Evolutionary conservation across 495 filamentous ascomycete species (phyloP).

Genomic region (Astrothelium macrocarpum): DNA sequence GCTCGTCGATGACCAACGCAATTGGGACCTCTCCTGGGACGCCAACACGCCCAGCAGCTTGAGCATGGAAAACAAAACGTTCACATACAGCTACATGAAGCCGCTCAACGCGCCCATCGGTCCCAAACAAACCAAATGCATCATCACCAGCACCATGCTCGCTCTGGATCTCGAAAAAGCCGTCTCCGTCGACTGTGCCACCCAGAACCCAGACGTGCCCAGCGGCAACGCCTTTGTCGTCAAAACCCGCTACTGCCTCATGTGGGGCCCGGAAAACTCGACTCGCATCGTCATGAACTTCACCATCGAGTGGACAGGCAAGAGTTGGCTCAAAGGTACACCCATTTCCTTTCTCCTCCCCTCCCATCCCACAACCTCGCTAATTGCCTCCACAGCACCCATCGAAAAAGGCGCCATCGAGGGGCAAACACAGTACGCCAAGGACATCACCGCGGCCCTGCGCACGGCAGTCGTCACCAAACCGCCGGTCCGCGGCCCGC

Average conservation of each 20-base stretch:
- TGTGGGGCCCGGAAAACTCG: slow-evolving; percentile 75
- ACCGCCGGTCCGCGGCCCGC: slow-evolving; percentile 39
- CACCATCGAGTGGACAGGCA: slow-evolving; percentile 90
- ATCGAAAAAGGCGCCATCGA: slow-evolving; percentile 95
- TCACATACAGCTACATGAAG: slow-evolving; percentile 84
- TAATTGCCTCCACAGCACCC: slow-evolving; percentile 48
- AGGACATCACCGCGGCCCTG: slow-evolving; percentile 63
- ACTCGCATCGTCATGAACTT: slow-evolving; percentile 80
- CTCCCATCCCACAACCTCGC: slow-evolving; percentile 11
- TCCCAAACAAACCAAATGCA: slow-evolving; percentile 91
- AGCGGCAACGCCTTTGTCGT: slow-evolving; percentile 83
- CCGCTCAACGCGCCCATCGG: slow-evolving; percentile 76
- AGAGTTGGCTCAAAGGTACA: slow-evolving; percentile 95
- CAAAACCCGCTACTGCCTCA: slow-evolving; percentile 90
- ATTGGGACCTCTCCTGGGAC: slow-evolving; percentile 68
- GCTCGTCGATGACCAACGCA: slow-evolving; percentile 79
- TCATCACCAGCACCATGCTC: slow-evolving; percentile 74
- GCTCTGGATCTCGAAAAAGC: slow-evolving; percentile 79
- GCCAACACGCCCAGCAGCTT: slow-evolving; percentile 71
- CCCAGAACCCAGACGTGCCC: slow-evolving; percentile 91
- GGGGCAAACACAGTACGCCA: slow-evolving; percentile 72
- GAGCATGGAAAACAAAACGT: slow-evolving; percentile 55
- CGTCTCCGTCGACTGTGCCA: slow-evolving; percentile 55
- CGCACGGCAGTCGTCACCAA: slow-evolving; percentile 60
- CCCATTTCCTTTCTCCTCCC: slow-evolving; percentile 3